Evolutionary conservation across 352 stramenopile species (phyloP).

Genomic region (Thalassiosira livingstoniorum): DNA sequence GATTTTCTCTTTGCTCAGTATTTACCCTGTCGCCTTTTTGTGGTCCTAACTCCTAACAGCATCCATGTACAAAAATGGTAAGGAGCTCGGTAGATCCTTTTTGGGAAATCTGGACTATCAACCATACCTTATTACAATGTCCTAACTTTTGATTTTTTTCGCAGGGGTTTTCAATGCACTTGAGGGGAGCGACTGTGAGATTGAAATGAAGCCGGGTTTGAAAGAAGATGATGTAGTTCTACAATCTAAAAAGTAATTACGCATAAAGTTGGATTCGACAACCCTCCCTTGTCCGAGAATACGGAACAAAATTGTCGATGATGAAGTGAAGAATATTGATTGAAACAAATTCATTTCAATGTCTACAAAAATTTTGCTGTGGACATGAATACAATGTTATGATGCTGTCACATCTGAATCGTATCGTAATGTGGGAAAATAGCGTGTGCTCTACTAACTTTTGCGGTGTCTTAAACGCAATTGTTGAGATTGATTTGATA

Average conservation of each 20-base stretch:
- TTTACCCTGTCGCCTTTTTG: neutral
- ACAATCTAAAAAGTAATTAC: neutral
- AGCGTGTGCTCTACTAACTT: no score
- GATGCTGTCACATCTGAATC: no score
- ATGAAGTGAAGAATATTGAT: no score
- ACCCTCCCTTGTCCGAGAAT: no score
- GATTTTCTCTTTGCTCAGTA: neutral
- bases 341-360: no score
- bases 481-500: no score
- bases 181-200: slow-evolving; percentile 78
- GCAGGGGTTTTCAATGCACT: slow-evolving; percentile 82
- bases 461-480: no score
- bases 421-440: no score
- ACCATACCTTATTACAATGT: slow-evolving; percentile 5
- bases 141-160: neutral
- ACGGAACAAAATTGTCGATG: no score
- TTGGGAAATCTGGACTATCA: neutral
- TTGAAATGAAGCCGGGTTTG: slow-evolving; percentile 73
- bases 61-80: slow-evolving; percentile 85
- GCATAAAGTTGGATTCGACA: no score
- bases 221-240: slow-evolving; percentile 37
- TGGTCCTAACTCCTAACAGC: slow-evolving; percentile 33
- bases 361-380: no score
- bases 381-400: no score
- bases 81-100: neutral